phyloP scores from a whole-genome alignment of 495 filamentous ascomycete species.

The Gamarada debralockiae region DNA sequence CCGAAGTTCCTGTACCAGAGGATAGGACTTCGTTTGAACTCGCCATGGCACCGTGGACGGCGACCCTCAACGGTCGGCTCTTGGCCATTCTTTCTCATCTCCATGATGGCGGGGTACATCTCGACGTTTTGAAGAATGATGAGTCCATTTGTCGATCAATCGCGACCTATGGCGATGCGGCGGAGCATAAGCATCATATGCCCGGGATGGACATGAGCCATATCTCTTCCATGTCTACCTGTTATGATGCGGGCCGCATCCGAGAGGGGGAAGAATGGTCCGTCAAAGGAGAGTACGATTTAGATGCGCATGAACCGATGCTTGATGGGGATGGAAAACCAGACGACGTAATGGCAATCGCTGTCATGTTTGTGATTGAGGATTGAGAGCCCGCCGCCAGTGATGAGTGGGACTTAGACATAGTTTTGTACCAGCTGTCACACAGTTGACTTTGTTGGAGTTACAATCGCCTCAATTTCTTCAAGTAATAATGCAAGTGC shows the following conservation, averaged over 20 bases:
- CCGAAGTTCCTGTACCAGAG: conserved; percentile 18
- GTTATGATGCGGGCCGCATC: conserved; percentile 11
- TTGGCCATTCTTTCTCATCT: conserved; percentile 12
- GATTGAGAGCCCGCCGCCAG: no score
- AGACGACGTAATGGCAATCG: conserved; percentile 26
- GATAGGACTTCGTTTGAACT: no score
- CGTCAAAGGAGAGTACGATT: conserved; percentile 25
- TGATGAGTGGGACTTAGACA: no score
- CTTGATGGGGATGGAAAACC: conserved; percentile 3
- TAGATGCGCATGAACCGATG: conserved; percentile 17
- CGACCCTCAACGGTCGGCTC: conserved; percentile 14
- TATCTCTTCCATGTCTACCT: conserved; percentile 19
- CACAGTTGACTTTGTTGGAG: no score
- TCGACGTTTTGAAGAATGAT: conserved; percentile 16
- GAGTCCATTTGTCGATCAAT: conserved; percentile 11
- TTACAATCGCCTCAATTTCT: no score
- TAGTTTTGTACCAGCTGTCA: no score
- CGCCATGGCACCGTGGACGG: conserved; percentile 15
- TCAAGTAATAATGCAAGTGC: no score
- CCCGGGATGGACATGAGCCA: neutral
- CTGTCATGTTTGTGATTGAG: conserved; percentile 20
- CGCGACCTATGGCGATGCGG: conserved; percentile 21
- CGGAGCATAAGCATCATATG: neutral
- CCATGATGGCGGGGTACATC: conserved; percentile 18
- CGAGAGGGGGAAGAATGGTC: conserved; percentile 21